phyloP scores from a whole-genome alignment of 371 early-diverging fungal species.

The Lichtheimia hyalospora region DNA sequence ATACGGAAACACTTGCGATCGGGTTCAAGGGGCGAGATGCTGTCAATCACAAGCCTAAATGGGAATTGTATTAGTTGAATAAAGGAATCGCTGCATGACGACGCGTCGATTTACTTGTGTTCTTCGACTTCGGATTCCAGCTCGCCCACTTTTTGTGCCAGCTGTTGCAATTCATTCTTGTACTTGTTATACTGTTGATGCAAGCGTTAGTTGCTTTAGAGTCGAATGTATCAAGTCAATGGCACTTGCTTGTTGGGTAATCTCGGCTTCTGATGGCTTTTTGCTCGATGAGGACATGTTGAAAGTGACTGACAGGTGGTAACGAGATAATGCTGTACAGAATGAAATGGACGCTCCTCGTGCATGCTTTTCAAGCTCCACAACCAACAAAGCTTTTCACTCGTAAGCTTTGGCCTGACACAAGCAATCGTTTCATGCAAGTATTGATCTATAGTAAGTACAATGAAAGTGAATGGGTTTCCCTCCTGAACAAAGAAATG shows the following conservation, averaged over 20 bases:
- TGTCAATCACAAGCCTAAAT: conserved; percentile 87
- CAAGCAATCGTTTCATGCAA: no score
- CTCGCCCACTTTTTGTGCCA: conserved; percentile 92
- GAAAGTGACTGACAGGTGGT: neutral
- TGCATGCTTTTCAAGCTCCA: no score
- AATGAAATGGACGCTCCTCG: no score
- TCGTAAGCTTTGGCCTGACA: no score
- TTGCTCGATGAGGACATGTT: conserved; percentile 20
- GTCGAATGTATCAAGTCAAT: neutral
- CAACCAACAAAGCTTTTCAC: no score
- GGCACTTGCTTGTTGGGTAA: conserved; percentile 41
- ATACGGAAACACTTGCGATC: conserved; percentile 92
- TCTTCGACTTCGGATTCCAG: conserved; percentile 93
- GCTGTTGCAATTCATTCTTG: conserved; percentile 81
- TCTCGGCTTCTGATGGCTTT: conserved; percentile 46
- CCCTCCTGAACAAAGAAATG: no score
- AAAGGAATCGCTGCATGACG: neutral
- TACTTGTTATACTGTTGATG: conserved; percentile 68
- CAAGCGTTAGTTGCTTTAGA: no score
- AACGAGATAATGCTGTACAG: no score
- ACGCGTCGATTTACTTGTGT: conserved; percentile 72
- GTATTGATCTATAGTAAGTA: no score
- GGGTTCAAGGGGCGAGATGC: conserved; percentile 77
- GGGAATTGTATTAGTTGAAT: no score
- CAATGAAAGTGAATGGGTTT: no score